Evolutionary conservation across 352 stramenopile genomes (phyloP).

Genomic region (Globisporangium orthogonon): DNA sequence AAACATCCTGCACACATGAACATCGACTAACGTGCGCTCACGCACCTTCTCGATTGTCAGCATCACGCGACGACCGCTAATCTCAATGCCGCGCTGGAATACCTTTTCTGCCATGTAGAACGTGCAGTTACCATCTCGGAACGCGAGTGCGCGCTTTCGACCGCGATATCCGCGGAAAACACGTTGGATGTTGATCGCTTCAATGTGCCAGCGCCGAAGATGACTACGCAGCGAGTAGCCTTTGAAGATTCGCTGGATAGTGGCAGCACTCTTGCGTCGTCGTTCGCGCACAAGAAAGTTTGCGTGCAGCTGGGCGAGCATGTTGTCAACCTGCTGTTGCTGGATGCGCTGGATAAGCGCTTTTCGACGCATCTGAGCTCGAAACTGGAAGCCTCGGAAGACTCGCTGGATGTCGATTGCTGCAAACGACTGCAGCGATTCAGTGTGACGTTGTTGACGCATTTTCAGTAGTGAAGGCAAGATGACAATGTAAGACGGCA

Average conservation of each 20-base stretch:
- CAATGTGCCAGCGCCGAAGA: constrained; percentile 21
- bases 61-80: constrained; percentile 39
- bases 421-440: constrained; percentile 18
- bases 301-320: constrained; percentile 20
- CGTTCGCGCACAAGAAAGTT: constrained; percentile 34
- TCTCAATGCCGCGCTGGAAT: constrained; percentile 46
- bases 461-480: constrained; percentile 38
- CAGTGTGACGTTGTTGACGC: constrained; percentile 20
- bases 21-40: background rate
- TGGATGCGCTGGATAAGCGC: constrained; percentile 35
- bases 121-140: constrained; percentile 56
- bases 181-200: constrained; percentile 40
- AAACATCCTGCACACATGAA: background rate
- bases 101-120: constrained; percentile 68
- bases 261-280: constrained; percentile 30
- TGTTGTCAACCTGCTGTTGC: constrained; percentile 40
- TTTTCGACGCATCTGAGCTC: constrained; percentile 36
- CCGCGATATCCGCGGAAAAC: constrained; percentile 47
- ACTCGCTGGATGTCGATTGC: constrained; percentile 39
- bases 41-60: constrained; percentile 59
- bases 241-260: constrained; percentile 58
- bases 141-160: constrained; percentile 43
- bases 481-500: constrained; percentile 24
- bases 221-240: constrained; percentile 30
- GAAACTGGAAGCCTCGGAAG: constrained; percentile 54